Evolutionary conservation across 495 filamentous ascomycete genomes (phyloP).

Genomic region (Amphirosellinia nigrospora): DNA sequence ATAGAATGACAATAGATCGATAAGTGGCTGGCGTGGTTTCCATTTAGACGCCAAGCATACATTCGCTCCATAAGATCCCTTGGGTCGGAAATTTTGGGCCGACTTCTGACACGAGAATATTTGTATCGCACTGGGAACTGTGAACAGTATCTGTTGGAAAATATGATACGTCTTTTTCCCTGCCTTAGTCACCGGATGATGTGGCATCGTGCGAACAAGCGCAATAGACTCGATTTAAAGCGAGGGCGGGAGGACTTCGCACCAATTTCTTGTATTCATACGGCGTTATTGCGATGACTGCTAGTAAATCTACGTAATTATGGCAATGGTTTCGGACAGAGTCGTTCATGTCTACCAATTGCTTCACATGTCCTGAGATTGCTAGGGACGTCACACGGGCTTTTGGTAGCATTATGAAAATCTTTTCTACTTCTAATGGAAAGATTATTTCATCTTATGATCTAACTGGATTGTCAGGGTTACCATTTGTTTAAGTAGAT

Average conservation of each 20-base stretch:
- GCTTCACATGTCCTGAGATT: neutral
- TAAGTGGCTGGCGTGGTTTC: conserved; percentile 6
- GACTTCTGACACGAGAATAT: neutral
- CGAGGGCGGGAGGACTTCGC: neutral
- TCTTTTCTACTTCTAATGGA: too few species aligned
- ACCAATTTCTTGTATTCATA: neutral
- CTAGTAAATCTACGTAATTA: neutral
- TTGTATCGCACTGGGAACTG: neutral
- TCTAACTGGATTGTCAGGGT: neutral
- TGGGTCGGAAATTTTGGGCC: too few species aligned
- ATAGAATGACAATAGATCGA: neutral
- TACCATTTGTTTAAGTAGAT: too few species aligned
- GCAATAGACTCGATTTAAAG: neutral
- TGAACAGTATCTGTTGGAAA: neutral
- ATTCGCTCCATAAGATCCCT: neutral
- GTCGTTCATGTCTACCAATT: neutral
- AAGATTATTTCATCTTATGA: neutral
- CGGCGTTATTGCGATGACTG: neutral
- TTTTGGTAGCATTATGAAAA: too few species aligned
- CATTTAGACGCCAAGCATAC: neutral
- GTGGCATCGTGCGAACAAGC: neutral
- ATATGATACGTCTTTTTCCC: neutral
- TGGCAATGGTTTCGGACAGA: neutral
- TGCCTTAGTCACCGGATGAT: neutral
- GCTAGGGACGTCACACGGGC: neutral